Base-by-base conservation (phyloP, 106 monocot genomes). In the Apostasia shenzhenica region DNA sequence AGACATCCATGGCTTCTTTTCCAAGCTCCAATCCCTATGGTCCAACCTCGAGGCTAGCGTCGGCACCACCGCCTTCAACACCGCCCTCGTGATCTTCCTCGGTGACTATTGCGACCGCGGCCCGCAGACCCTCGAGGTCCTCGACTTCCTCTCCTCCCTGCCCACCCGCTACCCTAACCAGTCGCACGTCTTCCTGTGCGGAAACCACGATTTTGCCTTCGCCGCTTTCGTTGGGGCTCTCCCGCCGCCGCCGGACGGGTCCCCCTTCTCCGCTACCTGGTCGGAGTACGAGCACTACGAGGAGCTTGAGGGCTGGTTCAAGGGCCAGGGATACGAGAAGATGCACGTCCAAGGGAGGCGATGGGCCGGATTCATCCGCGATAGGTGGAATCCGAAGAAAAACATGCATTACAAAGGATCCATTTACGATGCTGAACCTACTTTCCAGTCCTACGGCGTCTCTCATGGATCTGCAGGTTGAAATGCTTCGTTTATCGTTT, bases 51-150 rank as follows among this genome's bases (percentile, higher is more conserved):
- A 99, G 72, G 13, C 73, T 26, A 41, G 55, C 14, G 62, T 85
- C 49, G 85, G 80, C 38, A 26, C 77, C 63, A 44, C 61, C 58
- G 70, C 85, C 81, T 99, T 99, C 87, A 42, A 56, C 59, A 74
- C 85, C 37, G 87, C 99, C 65, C 76, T 87, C 73, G 73, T 99
- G 72, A 70, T 99, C 75, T 99, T 99, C 78, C 99, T 99, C 79
- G 99, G 99, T 45, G 99, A 99, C 76, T 99, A 93, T 83, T 85
- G 83, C 75, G 99, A 99, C 75, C 89, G 99, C 43, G 99, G 99
- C 14, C 87, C 90, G 2, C 56, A 93, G 13, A 90, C 92, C 49
- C 79, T 74, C 38, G 67, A 79, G 39, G 99, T 99, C 56, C 14
- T 99, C 78, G 81, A 80, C 50, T 97, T 92, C 75, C 92, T 97